A percentile compares a stretch with the other conserved stretches of the same genome.
phyloP scores from a whole-genome alignment of 2,329 filamentous ascomycete species.

The Colletotrichum sp. region DNA sequence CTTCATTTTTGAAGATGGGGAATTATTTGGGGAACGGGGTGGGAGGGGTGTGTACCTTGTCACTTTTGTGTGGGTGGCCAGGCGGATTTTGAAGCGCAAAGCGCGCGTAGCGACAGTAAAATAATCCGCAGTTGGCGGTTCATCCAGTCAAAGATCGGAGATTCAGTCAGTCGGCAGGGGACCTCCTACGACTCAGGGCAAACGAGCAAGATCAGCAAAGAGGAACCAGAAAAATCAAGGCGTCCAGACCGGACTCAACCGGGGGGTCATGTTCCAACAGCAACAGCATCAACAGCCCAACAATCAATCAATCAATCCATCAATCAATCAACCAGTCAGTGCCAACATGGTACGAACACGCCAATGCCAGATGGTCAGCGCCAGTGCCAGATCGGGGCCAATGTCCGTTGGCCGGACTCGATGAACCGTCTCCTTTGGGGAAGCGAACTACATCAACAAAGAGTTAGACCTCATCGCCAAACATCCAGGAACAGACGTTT shows the following conservation, averaged over 20 bases:
- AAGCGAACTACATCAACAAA: not conserved
- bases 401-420: not conserved
- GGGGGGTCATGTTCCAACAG: not conserved
- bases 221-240: not conserved
- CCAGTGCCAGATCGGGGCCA: not conserved
- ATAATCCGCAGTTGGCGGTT: not conserved
- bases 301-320: not conserved
- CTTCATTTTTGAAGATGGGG: not conserved
- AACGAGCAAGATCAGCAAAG: not conserved
- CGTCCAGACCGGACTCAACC: not conserved
- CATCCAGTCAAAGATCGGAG: not conserved
- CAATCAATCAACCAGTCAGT: not conserved
- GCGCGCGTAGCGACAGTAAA: conserved; percentile 14
- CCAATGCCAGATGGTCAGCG: not conserved
- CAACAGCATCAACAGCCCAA: not conserved
- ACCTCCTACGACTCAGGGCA: not conserved
- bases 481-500: not conserved
- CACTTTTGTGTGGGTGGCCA: not conserved
- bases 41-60: not conserved
- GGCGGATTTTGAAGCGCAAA: not conserved
- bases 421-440: not conserved
- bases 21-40: not conserved
- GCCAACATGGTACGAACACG: not conserved
- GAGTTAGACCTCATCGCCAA: not conserved
- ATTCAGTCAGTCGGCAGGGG: not conserved